Evolutionary conservation across 352 stramenopile genomes (phyloP).

Genomic region (Pythium folliculosum): DNA sequence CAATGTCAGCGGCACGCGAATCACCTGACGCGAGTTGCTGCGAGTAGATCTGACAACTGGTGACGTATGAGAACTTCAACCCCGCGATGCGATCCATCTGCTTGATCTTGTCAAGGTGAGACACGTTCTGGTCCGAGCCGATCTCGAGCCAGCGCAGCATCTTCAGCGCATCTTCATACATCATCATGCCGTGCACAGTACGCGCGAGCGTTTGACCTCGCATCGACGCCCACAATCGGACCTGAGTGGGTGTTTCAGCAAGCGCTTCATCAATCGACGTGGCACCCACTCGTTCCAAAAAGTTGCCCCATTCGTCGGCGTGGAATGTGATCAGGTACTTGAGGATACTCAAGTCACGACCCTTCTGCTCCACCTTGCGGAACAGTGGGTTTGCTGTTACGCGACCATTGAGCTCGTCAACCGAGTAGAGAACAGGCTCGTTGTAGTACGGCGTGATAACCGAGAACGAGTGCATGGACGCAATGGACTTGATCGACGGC

Average conservation of each 20-base stretch:
- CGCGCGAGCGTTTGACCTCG: constrained; percentile 83
- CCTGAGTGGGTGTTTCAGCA: constrained; percentile 78
- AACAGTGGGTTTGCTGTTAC: constrained; percentile 86
- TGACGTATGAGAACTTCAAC: constrained; percentile 89
- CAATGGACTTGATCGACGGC: constrained; percentile 79
- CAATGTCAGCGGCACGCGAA: constrained; percentile 93
- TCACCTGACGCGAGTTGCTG: constrained; percentile 76
- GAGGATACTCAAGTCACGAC: constrained; percentile 84
- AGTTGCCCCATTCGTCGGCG: constrained; percentile 88
- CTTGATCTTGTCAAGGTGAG: constrained; percentile 88
- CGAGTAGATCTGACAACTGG: constrained; percentile 89
- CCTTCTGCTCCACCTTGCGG: constrained; percentile 83
- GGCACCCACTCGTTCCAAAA: constrained; percentile 79
- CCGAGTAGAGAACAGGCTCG: constrained; percentile 82
- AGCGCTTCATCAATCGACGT: constrained; percentile 79
- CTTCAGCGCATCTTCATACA: constrained; percentile 89
- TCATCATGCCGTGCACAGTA: constrained; percentile 90
- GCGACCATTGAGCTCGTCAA: constrained; percentile 82
- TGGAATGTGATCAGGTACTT: constrained; percentile 90
- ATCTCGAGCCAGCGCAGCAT: constrained; percentile 90
- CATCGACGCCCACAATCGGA: constrained; percentile 86
- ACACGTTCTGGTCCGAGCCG: constrained; percentile 80
- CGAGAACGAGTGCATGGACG: constrained; percentile 87
- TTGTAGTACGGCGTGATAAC: constrained; percentile 91
- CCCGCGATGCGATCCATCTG: constrained; percentile 87